phyloP scores from a whole-genome alignment of 192 early-diverging fungal genomes.

The Thamnidium elegans region DNA sequence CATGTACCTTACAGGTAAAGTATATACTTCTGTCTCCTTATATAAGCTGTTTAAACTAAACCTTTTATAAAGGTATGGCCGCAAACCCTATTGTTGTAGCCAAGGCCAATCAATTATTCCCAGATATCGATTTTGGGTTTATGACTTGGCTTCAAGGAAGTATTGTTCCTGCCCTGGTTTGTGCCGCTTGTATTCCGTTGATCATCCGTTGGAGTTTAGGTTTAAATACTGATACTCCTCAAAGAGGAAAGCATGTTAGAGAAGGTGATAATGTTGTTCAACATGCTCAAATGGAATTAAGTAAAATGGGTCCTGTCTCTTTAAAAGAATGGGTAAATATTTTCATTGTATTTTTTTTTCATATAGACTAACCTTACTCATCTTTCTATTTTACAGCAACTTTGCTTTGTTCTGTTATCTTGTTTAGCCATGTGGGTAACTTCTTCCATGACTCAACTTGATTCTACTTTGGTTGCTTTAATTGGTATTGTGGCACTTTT shows the following conservation, averaged over 20 bases:
- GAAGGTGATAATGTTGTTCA: slow-evolving; percentile 15
- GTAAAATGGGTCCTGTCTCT: slow-evolving; percentile 12
- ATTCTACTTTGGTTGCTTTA: slow-evolving; percentile 65
- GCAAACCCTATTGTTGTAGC: slow-evolving; percentile 64
- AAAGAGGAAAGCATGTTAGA: background rate
- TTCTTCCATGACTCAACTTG: slow-evolving; percentile 40
- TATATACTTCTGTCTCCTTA: background rate
- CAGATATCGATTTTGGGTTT: slow-evolving; percentile 63
- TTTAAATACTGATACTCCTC: background rate
- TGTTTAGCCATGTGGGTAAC: slow-evolving; percentile 65
- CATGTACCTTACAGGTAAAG: slow-evolving; percentile 59
- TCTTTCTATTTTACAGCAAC: slow-evolving; percentile 13
- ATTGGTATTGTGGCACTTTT: slow-evolving; percentile 56
- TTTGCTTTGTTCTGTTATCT: slow-evolving; percentile 43
- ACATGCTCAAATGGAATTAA: slow-evolving; percentile 15
- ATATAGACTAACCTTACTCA: too few species aligned
- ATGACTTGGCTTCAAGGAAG: slow-evolving; percentile 58
- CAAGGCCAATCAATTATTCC: slow-evolving; percentile 57
- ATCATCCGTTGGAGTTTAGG: slow-evolving; percentile 12
- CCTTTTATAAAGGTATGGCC: slow-evolving; percentile 45
- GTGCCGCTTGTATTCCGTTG: slow-evolving; percentile 8
- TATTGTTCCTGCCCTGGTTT: slow-evolving; percentile 46
- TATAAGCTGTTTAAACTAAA: background rate
- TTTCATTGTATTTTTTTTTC: too few species aligned
- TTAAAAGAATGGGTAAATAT: slow-evolving; percentile 15